Evolutionary conservation across 306 rosid genomes (phyloP).

Genomic region (Lithocarpus polystachyus): DNA sequence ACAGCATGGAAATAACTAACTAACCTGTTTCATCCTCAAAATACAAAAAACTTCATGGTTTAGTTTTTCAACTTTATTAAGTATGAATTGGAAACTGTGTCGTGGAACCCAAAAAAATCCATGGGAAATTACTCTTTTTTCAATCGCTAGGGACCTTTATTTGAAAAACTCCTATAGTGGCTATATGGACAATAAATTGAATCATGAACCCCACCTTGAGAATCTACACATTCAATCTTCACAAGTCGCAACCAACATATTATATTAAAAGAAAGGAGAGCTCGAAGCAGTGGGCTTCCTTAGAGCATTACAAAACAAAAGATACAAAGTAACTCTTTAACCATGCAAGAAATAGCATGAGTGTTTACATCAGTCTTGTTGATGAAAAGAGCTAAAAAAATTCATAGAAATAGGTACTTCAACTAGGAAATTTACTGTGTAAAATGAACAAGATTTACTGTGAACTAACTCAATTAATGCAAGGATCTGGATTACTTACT

Average conservation of each 20-base stretch:
- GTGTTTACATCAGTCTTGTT: neutral
- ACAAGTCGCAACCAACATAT: neutral
- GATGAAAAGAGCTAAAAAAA: neutral
- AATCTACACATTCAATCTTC: neutral
- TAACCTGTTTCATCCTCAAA: neutral
- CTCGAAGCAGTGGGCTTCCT: no score
- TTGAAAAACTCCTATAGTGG: neutral
- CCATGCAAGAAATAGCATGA: neutral
- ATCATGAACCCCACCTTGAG: neutral
- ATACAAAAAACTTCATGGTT: constrained; percentile 11
- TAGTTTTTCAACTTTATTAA: constrained; percentile 4
- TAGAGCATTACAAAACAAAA: no score
- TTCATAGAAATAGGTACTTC: neutral
- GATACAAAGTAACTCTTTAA: neutral
- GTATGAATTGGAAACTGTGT: constrained; percentile 6
- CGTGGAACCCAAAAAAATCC: neutral
- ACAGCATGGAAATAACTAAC: neutral
- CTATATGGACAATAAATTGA: neutral
- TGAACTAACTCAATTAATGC: no score
- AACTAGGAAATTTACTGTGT: neutral
- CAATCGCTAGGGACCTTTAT: neutral
- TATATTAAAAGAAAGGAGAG: no score
- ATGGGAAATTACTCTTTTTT: neutral
- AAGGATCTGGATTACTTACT: no score
- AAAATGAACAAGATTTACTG: neutral